Base-by-base conservation (phyloP, 2,329 filamentous ascomycete species). In the Knufia petricola region DNA sequence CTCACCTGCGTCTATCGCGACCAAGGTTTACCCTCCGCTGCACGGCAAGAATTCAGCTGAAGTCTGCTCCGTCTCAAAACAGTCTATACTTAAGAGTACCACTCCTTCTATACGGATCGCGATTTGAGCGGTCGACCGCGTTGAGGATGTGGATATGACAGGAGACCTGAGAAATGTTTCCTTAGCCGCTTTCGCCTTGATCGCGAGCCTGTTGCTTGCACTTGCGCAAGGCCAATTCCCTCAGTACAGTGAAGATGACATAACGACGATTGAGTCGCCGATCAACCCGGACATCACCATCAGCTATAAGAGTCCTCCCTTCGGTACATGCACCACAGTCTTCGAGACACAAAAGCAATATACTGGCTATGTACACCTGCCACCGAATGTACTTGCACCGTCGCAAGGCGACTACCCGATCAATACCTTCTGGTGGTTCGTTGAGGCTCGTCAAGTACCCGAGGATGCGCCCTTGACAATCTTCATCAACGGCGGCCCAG, bases 301-400 rank as follows among this genome's bases (percentile, higher is more conserved):
- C 60, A 76, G 77, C 48, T 87, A 83, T 70, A 85, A 82, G 59
- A 67, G 72, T 30, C 76, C 76, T 2, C 72, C 76, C 3, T 63
- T 69, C 6, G 78, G 76, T 39, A 80, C 75, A 10, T 87, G 84
- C 63, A 74, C 69, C 40, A 85, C 83, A 1, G 77, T 76, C 6
- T 84, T 84, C 58, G 61, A 71, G 38, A 70, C 69, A 1, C 83
- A 87, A 63, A 75, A 80, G 62, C 83, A 86, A 62, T 84, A 81
- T 60, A 78, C 80, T 3, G 83, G 83, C 59, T 85, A 84, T 74
- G 77, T 86, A 49, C 73, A 67, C 46, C 64, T 85, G 3, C 78
- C 79, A 3, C 59, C 61, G n/a, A 58, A 56, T 31, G 53, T 58
- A 21, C 52, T 62, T 19, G 50, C 57, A 21, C 59, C 61, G 7